Evolutionary conservation across 1,284 basidiomycete species (phyloP).

Genomic region (Takashimella koratensis): DNA sequence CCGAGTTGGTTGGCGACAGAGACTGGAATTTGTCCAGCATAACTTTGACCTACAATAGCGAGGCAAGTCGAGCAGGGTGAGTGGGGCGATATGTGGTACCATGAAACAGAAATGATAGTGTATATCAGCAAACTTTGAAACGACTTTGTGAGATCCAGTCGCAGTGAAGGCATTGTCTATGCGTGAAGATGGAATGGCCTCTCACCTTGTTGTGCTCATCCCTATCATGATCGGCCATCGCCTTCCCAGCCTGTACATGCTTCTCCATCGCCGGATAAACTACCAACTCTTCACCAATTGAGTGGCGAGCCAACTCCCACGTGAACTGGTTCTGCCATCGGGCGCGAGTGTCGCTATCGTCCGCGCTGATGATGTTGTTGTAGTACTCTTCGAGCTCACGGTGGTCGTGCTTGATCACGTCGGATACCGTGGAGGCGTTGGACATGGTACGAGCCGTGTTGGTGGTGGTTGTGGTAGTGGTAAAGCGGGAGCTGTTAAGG

Average conservation of each 20-base stretch:
- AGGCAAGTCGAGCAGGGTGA: no score
- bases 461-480: background rate
- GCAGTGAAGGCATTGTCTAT: no score
- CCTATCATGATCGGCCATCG: constrained; percentile 60
- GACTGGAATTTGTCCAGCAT: constrained; percentile 24
- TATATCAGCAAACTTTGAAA: background rate
- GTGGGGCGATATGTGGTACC: no score
- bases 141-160: no score
- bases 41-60: constrained; percentile 20
- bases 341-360: constrained; percentile 34
- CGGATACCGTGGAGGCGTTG: constrained; percentile 9
- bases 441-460: constrained; percentile 7
- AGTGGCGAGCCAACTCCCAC: constrained; percentile 34
- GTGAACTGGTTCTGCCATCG: constrained; percentile 55
- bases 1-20: constrained; percentile 50
- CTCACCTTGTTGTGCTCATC: constrained; percentile 54
- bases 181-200: constrained; percentile 39
- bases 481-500: no score
- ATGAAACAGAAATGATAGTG: no score
- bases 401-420: constrained; percentile 26
- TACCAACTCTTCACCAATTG: constrained; percentile 63
- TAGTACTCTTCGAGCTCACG: constrained; percentile 54
- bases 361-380: constrained; percentile 23
- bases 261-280: constrained; percentile 63
- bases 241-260: constrained; percentile 54